Base-by-base conservation (phyloP, 179 eudicot genomes). In the Gypsophila paniculata region DNA sequence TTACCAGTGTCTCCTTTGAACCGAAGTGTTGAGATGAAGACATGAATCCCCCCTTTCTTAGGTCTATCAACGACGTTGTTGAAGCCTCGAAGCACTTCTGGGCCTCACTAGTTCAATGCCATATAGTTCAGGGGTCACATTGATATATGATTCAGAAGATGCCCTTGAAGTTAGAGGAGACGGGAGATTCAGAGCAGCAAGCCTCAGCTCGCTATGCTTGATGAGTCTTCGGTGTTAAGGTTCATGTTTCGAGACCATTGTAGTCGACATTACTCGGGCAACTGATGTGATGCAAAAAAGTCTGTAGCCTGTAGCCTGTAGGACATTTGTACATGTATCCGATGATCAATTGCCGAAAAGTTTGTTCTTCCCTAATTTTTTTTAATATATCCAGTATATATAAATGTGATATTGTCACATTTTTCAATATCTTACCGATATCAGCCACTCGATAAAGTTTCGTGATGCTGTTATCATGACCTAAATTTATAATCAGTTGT, bases 1-100 rank as follows among this genome's bases (percentile, higher is more conserved):
- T 7, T 68, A 15, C 15, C 66, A 58, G 52, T 49, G 9, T 19
- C 36, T 69, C 42, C 36, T 29, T 18, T 61, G 74, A 22, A 61
- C 61, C 11, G 53, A 17, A 19, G 8, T 21, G 14, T 8, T 34
- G 53, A 48, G 51, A 23, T 59, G 69, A 17, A 55, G 36, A 29
- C 46, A 26, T 59, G 38, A 66, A 15, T 21, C 29, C 17, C n/a
- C 42, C 69, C 52, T 44, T 23, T 53, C 52, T 23, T 54, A 48
- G 12, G 26, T 25, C 70, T 66, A 5, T 22, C 44, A 29, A 26
- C 12, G 14, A 46, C 46, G 53, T 26, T 51, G 11, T 51, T 25
- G 11, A 4, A 39, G 57, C 66, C 5, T 51, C 39, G 11, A 4
- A 39, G 57, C 66, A 57, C 62, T 48, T 2, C 22, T 12, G 51